These are phyloP conservation scores for Schizophyllum amplum DNA, from an alignment of 1,284 basidiomycete genomes.

Conservation along the genomic window DNA sequence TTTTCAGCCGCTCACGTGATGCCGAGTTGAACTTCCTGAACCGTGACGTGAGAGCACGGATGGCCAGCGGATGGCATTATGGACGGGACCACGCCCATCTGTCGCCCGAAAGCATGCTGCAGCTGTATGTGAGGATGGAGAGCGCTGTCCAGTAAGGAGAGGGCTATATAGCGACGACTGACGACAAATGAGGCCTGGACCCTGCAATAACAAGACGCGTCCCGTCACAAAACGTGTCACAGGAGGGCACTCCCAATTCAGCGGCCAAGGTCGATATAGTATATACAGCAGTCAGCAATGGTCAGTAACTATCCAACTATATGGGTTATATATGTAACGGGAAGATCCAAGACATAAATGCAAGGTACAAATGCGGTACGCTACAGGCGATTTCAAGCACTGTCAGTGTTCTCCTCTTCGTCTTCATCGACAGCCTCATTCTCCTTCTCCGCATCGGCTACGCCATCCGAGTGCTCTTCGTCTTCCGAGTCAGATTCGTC, in stretches of 20 bases:
- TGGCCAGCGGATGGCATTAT: not conserved
- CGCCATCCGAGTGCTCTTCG: slow-evolving; percentile 8
- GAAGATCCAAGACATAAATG: not conserved
- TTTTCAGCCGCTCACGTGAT: too few species aligned
- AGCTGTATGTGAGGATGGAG: too few species aligned
- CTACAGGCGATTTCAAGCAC: not conserved
- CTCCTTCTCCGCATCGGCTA: not conserved
- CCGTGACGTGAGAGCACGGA: not conserved
- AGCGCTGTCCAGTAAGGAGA: not conserved
- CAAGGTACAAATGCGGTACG: not conserved
- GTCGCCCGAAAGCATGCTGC: too few species aligned
- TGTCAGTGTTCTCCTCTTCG: slow-evolving; percentile 4
- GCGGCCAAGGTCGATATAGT: too few species aligned
- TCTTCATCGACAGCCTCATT: not conserved
- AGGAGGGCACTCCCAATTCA: too few species aligned
- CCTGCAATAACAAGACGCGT: too few species aligned
- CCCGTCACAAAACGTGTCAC: not conserved
- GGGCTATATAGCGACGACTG: not conserved
- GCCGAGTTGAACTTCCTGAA: too few species aligned
- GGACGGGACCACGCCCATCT: not conserved
- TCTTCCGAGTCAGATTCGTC: slow-evolving; percentile 14
- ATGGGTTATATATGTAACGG: not conserved
- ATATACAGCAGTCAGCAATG: too few species aligned
- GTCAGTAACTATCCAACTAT: too few species aligned
- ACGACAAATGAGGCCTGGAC: too few species aligned